A percentile compares a stretch with the other conserved stretches of the same genome.
phyloP scores from a whole-genome alignment of 108 stramenopile genomes.

The Cyclotella atomus region DNA sequence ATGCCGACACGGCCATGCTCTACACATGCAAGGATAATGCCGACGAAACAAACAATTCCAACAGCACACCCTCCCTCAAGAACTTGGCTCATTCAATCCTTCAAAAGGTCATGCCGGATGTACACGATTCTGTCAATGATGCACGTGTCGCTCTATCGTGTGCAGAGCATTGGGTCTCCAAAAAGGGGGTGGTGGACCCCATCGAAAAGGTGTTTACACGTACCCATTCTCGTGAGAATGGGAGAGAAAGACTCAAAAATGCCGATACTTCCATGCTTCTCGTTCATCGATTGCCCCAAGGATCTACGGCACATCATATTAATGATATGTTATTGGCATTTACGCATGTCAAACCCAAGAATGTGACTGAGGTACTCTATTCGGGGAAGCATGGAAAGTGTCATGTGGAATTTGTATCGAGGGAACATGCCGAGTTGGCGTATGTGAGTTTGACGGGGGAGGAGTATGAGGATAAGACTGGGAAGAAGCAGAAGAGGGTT shows the following conservation, averaged over 20 bases:
- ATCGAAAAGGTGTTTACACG: slow-evolving; percentile 56
- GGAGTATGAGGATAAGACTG: slow-evolving; percentile 77
- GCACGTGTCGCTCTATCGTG: slow-evolving; percentile 73
- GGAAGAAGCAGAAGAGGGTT: slow-evolving; percentile 86
- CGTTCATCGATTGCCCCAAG: slow-evolving; percentile 81
- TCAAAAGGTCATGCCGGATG: slow-evolving; percentile 79
- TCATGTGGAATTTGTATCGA: slow-evolving; percentile 62
- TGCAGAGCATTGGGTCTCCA: slow-evolving; percentile 50
- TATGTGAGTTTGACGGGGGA: slow-evolving; percentile 72
- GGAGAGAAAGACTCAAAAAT: slow-evolving; percentile 20
- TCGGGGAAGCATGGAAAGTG: slow-evolving; percentile 73
- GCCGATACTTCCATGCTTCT: slow-evolving; percentile 56
- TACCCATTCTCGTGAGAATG: slow-evolving; percentile 11
- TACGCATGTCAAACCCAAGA: slow-evolving; percentile 62
- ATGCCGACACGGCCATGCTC: slow-evolving; percentile 89
- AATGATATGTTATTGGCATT: slow-evolving; percentile 73
- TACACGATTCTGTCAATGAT: slow-evolving; percentile 90
- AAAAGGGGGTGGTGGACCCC: slow-evolving; percentile 61
- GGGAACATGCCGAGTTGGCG: slow-evolving; percentile 72
- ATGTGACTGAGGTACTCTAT: slow-evolving; percentile 68
- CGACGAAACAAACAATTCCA: slow-evolving; percentile 45
- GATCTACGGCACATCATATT: slow-evolving; percentile 55
- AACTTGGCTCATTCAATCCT: slow-evolving; percentile 69
- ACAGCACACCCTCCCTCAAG: slow-evolving; percentile 69
- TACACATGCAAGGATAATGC: slow-evolving; percentile 56